Evolutionary conservation across 1,139 yeast species (phyloP).

Genomic region (Kodamaea fungicola): DNA sequence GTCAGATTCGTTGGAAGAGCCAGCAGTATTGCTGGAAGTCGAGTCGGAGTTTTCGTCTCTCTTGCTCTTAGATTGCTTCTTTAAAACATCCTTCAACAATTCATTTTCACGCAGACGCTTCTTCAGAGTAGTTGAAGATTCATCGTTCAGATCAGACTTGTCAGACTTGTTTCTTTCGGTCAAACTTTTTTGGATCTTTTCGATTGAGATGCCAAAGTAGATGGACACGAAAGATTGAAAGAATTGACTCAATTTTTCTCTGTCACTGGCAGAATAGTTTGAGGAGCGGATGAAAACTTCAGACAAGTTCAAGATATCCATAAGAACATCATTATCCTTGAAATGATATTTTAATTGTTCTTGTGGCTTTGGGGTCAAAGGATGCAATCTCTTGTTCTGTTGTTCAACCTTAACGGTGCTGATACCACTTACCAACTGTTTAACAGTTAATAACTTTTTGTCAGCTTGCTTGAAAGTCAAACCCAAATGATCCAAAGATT

Average conservation of each 20-base stretch:
- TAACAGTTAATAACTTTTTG: constrained; percentile 84
- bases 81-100: constrained; percentile 69
- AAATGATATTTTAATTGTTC: constrained; percentile 73
- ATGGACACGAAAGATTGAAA: constrained; percentile 65
- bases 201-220: constrained; percentile 57
- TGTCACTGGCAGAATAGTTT: constrained; percentile 76
- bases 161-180: constrained; percentile 17
- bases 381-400: constrained; percentile 69
- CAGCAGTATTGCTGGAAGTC: constrained; percentile 23
- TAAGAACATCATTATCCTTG: constrained; percentile 62
- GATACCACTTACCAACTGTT: constrained; percentile 86
- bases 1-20: constrained; percentile 25
- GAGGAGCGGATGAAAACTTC: constrained; percentile 69
- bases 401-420: constrained; percentile 92
- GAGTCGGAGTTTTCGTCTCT: constrained; percentile 37
- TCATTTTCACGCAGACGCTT: constrained; percentile 65
- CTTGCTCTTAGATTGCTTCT: constrained; percentile 54
- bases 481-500: constrained; percentile 92
- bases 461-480: constrained; percentile 95
- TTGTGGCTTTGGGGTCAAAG: constrained; percentile 81
- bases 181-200: constrained; percentile 26
- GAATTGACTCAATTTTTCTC: constrained; percentile 72
- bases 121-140: constrained; percentile 18
- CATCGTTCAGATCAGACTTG: constrained; percentile 9
- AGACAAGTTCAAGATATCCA: constrained; percentile 70